phyloP scores from a whole-genome alignment of 805 yeast genomes.

The Saturnispora saitoi region DNA sequence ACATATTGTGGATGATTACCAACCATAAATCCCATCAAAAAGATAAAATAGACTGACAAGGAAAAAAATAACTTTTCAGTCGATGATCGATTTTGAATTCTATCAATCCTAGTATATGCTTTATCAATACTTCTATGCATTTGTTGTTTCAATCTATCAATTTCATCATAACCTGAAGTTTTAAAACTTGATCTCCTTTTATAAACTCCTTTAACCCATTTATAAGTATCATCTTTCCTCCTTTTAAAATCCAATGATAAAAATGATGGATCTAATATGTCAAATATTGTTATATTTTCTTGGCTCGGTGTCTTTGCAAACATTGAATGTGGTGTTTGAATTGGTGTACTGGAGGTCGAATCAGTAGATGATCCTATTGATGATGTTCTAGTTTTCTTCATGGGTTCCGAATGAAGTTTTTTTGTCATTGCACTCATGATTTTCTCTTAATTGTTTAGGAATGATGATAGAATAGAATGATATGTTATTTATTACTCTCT shows the following conservation, averaged over 20 bases:
- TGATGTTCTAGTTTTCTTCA: neutral
- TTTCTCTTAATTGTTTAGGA: neutral
- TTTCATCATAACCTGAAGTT: slow-evolving; percentile 16
- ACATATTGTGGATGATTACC: slow-evolving; percentile 73
- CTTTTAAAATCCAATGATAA: slow-evolving; percentile 19
- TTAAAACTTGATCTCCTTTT: slow-evolving; percentile 6
- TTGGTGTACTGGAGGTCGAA: neutral
- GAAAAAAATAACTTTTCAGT: slow-evolving; percentile 81
- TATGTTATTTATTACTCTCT: too few relatives aligned
- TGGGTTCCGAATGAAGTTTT: neutral
- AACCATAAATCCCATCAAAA: slow-evolving; percentile 63
- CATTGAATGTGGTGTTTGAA: slow-evolving; percentile 4
- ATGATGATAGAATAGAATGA: too few relatives aligned
- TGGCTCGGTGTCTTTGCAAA: slow-evolving; percentile 13
- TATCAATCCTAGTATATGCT: slow-evolving; percentile 31
- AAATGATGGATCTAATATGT: slow-evolving; percentile 25
- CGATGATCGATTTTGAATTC: slow-evolving; percentile 34
- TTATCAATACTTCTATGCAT: slow-evolving; percentile 28
- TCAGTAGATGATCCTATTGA: neutral
- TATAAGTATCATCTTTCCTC: slow-evolving; percentile 21
- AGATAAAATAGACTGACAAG: slow-evolving; percentile 56
- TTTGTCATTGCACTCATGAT: neutral
- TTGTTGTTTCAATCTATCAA: slow-evolving; percentile 20
- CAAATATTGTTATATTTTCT: slow-evolving; percentile 26
- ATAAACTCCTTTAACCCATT: slow-evolving; percentile 22